Evolutionary conservation across 495 filamentous ascomycete species (phyloP).

Genomic region (Cryomyces antarcticus): DNA sequence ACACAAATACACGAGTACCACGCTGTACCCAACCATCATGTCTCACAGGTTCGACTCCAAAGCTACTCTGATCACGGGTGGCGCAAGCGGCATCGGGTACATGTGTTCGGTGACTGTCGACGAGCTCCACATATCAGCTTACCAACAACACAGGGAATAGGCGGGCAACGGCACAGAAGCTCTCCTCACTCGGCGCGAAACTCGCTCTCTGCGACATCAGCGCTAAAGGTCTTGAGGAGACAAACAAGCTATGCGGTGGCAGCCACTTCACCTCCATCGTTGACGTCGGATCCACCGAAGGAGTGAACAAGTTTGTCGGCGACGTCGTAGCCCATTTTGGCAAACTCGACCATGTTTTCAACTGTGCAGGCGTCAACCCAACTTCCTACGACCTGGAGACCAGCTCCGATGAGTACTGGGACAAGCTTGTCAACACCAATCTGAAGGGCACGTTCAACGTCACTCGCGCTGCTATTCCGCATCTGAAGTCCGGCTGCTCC

Average conservation of each 20-base stretch:
- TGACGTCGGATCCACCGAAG: constrained; percentile 19
- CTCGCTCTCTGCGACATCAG: constrained; percentile 28
- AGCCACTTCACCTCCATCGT: constrained; percentile 13
- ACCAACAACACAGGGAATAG: constrained; percentile 2
- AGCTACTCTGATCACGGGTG: constrained; percentile 29
- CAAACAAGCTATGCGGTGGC: constrained; percentile 3
- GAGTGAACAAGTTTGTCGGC: constrained; percentile 13
- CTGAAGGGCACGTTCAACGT: constrained; percentile 16
- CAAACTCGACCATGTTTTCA: constrained; percentile 27
- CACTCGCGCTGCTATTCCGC: constrained; percentile 13
- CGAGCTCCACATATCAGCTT: no score
- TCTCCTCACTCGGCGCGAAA: constrained; percentile 22
- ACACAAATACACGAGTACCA: no score
- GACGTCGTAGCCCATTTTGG: constrained; percentile 14
- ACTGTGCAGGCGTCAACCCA: constrained; percentile 32
- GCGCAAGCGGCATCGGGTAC: constrained; percentile 31
- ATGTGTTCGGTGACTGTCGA: not conserved
- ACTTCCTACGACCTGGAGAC: constrained; percentile 14
- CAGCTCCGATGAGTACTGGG: constrained; percentile 15
- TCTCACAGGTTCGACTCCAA: constrained; percentile 16
- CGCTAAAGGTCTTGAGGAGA: constrained; percentile 10
- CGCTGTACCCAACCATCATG: constrained; percentile 7
- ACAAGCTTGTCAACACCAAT: constrained; percentile 21
- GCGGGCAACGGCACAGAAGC: constrained; percentile 26
- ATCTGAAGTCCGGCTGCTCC: constrained; percentile 6